Evolutionary conservation across 2,329 filamentous ascomycete genomes (phyloP).

Genomic region (Aureobasidium namibiae): DNA sequence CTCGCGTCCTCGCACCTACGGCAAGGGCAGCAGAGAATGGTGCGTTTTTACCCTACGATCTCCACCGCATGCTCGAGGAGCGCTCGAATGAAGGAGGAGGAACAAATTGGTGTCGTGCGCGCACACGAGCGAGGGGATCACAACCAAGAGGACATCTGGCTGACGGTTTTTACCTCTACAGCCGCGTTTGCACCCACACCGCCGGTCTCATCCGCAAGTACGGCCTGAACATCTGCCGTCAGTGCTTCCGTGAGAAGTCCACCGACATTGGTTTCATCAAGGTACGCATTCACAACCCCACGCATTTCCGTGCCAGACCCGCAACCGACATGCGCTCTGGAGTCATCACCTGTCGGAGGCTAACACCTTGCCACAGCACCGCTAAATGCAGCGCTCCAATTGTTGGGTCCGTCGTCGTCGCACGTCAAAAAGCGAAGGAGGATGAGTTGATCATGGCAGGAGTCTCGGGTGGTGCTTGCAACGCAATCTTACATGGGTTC

Average conservation of each 20-base stretch:
- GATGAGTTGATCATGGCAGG: slow-evolving; percentile 12
- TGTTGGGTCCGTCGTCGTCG: slow-evolving; percentile 4
- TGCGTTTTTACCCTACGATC: slow-evolving; percentile 45
- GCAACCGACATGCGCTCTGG: slow-evolving; percentile 11
- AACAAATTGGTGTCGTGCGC: background rate
- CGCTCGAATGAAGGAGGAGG: background rate
- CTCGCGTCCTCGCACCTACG: slow-evolving; percentile 93
- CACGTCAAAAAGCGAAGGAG: slow-evolving; percentile 10
- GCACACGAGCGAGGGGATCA: background rate
- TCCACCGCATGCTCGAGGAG: background rate
- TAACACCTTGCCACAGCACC: slow-evolving; percentile 21
- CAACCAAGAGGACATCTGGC: slow-evolving; percentile 15
- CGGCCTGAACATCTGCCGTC: slow-evolving; percentile 76
- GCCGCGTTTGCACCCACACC: slow-evolving; percentile 84
- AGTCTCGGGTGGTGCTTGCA: slow-evolving; percentile 12
- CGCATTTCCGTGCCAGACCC: slow-evolving; percentile 8
- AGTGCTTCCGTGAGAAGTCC: slow-evolving; percentile 63
- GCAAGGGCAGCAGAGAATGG: slow-evolving; percentile 92
- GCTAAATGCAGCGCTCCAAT: slow-evolving; percentile 20
- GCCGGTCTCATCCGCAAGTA: slow-evolving; percentile 99
- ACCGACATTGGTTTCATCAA: slow-evolving; percentile 62
- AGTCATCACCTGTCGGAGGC: slow-evolving; percentile 11
- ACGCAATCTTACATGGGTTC: slow-evolving; percentile 8
- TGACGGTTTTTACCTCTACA: slow-evolving; percentile 31
- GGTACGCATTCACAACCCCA: slow-evolving; percentile 35